These are phyloP conservation scores for Kazachstania kunashirensis DNA, from an alignment of 805 yeast species.

Conservation along the genomic window DNA sequence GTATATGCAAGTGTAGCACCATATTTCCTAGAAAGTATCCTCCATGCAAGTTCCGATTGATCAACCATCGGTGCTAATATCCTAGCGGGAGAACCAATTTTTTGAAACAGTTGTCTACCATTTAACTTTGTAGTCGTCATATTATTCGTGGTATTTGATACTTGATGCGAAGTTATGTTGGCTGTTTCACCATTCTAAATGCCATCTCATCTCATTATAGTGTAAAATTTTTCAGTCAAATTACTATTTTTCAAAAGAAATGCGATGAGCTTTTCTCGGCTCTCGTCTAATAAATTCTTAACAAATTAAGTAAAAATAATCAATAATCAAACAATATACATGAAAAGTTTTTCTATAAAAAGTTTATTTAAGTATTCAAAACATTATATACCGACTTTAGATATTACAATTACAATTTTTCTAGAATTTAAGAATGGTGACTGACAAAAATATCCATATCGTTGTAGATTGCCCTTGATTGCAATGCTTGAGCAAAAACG, in stretches of 20 bases:
- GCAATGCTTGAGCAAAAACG: slow-evolving; percentile 68
- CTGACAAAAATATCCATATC: slow-evolving; percentile 3
- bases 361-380: not conserved
- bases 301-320: too few relatives aligned
- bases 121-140: slow-evolving; percentile 14
- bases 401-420: too few relatives aligned
- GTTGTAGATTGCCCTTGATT: slow-evolving; percentile 46
- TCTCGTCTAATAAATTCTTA: too few relatives aligned
- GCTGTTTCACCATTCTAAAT: too few relatives aligned
- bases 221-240: too few relatives aligned
- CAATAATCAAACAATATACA: too few relatives aligned
- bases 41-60: slow-evolving; percentile 92
- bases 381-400: too few relatives aligned
- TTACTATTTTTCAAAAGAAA: too few relatives aligned
- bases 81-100: slow-evolving; percentile 65
- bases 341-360: not conserved
- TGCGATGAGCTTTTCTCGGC: too few relatives aligned
- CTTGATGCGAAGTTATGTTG: too few relatives aligned
- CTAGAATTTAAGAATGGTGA: not conserved
- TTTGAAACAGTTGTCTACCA: slow-evolving; percentile 64
- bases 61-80: slow-evolving; percentile 99
- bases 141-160: too few relatives aligned
- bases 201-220: too few relatives aligned
- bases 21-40: slow-evolving; percentile 70
- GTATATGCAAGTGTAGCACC: slow-evolving; percentile 94